Base-by-base conservation (phyloP, 257 asterid genomes). In the Haberlea rhodopensis region DNA sequence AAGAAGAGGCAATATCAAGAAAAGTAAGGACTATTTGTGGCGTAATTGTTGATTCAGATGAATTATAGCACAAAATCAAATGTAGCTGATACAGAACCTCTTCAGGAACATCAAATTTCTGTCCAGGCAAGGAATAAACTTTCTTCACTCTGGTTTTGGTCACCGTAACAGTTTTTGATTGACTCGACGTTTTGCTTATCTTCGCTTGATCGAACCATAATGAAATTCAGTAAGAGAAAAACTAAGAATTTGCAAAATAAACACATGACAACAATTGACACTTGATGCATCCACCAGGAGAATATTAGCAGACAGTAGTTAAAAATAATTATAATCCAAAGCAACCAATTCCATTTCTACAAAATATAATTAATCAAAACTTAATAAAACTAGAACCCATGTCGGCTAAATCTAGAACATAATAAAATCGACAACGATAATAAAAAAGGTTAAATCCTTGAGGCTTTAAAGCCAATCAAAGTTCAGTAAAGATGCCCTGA, bases 21-120 rank as follows among this genome's bases (percentile, higher is more conserved):
- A 37, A 60, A 63, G 28, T 46, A 55, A 29, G 49, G 23, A 40
- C 37, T 73, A 54, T 21, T 69, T 46, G 43, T 32, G 1, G 25
- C 19, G 56, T 16, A 55, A 52, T 46, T 76, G 28, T n/a, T 23
- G 8, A 37, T 15, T 46, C 10, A 26, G 31, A 46, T 46, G 46
- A 73, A n/a, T 32, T 28, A 70, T 3, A 37, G 22, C 8, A 16
- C 5, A 8, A 66, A n/a, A 13, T 5, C 5, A 66, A 71, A 37
- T 23, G 24, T 6, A n/a, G 23, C 49, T 64, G 37, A 70, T 34
- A 62, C 60, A 60, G 51, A 60, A 91, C 98, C 98, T 91, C 95
- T 81, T 91, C 98, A 8, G 98, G 98, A 51, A 78, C 84, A 49
- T 88, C 98, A 73, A 19, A 85, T 73, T 91, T 91, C 88, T 91